Conservation (phyloP, 331 rosid species). For the Pyracantha coccinea region DNA sequence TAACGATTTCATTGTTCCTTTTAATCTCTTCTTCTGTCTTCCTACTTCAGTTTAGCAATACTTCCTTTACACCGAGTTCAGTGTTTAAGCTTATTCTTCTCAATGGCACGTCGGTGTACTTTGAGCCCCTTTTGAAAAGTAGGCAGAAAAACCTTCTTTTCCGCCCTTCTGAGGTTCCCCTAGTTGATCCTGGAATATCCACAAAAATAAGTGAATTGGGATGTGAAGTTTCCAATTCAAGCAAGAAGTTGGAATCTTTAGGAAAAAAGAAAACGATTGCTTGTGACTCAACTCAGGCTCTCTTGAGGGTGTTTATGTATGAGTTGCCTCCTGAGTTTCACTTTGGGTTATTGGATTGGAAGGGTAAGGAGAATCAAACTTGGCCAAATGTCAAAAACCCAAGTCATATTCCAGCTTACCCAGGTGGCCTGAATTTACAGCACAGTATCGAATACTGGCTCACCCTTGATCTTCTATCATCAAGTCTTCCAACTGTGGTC, state of each 20-base stretch:
- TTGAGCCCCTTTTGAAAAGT: constrained; percentile 34
- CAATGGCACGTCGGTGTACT: constrained; percentile 52
- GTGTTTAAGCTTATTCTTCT: constrained; percentile 63
- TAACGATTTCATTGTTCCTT: constrained; percentile 63
- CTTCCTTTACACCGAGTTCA: constrained; percentile 61
- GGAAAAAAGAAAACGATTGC: constrained; percentile 19
- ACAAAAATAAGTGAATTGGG: constrained; percentile 19
- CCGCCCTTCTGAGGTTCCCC: constrained; percentile 19
- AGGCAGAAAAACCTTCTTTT: constrained; percentile 27
- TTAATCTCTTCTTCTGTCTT: constrained; percentile 61
- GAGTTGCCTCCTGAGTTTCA: constrained; percentile 86
- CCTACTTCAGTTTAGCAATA: constrained; percentile 56
- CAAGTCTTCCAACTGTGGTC: constrained; percentile 24
- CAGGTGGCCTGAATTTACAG: constrained; percentile 91
- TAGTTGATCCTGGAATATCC: constrained; percentile 9
- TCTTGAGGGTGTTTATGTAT: constrained; percentile 80
- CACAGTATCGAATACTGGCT: constrained; percentile 93
- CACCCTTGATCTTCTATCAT: constrained; percentile 82
- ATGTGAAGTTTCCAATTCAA: constrained; percentile 26
- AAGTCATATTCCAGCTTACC: constrained; percentile 47
- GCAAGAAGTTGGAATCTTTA: constrained; percentile 15
- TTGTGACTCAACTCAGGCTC: constrained; percentile 35
- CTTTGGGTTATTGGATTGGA: constrained; percentile 86
- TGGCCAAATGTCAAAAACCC: constrained; percentile 65
- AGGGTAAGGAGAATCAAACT: constrained; percentile 56